Percentiles rank a stretch among this genome's conserved stretches.
Conservation (phyloP, 306 rosid genomes). For the Dryas alaskensis region DNA sequence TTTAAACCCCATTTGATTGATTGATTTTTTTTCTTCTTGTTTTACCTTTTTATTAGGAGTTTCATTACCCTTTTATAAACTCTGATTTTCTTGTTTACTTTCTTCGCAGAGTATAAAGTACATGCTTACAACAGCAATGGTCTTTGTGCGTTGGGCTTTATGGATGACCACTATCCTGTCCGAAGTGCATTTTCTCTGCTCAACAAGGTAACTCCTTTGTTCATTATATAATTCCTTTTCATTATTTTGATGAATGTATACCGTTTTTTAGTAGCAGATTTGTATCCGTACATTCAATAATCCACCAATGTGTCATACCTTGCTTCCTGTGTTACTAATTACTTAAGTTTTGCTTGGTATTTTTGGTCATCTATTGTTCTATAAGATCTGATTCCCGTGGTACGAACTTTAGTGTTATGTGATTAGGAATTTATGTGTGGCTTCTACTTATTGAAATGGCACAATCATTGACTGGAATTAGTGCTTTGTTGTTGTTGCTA, state of each 20-base stretch:
- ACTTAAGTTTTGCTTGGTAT: neutral
- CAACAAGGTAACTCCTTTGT: constrained; percentile 52
- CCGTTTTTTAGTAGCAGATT: neutral
- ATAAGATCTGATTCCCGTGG: neutral
- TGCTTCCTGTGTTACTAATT: neutral
- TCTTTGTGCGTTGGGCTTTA: constrained; percentile 89
- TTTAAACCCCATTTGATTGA: constrained; percentile 1
- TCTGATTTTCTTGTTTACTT: neutral
- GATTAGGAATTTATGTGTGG: neutral
- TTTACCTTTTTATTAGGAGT: neutral
- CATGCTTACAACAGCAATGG: constrained; percentile 91
- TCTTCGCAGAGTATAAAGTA: constrained; percentile 74
- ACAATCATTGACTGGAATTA: neutral
- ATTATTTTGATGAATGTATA: neutral
- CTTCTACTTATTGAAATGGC: neutral
- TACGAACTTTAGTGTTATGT: neutral
- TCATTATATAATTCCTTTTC: neutral
- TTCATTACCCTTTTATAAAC: neutral
- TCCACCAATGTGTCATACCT: neutral
- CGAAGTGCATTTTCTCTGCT: constrained; percentile 93
- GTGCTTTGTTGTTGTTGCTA: neutral
- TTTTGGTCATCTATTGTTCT: neutral
- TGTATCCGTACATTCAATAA: neutral
- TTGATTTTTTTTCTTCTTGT: neutral
- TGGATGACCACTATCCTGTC: constrained; percentile 97